A percentile compares a stretch with the other conserved stretches of the same genome.
Conservation (phyloP, 2,329 filamentous ascomycete genomes). For the Lachnellula hyalina region DNA sequence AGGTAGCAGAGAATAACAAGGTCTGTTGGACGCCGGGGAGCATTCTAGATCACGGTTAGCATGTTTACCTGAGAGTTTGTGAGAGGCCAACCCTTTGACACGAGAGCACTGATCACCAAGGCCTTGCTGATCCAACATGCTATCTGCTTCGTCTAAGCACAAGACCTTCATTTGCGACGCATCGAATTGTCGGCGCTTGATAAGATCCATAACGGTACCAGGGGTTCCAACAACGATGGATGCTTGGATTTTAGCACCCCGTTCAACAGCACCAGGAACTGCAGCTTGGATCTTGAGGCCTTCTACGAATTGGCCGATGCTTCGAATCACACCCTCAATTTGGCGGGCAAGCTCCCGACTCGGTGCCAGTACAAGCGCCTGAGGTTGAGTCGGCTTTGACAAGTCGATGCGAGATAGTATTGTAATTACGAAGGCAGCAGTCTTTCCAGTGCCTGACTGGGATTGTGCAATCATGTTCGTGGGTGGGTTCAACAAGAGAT, state of each 20-base stretch:
- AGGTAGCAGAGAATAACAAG: slow-evolving; percentile 91
- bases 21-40: slow-evolving; percentile 75
- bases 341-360: slow-evolving; percentile 93
- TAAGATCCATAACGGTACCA: slow-evolving; percentile 84
- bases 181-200: slow-evolving; percentile 72
- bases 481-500: slow-evolving; percentile 82
- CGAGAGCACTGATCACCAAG: slow-evolving; percentile 91
- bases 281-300: slow-evolving; percentile 73
- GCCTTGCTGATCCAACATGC: slow-evolving; percentile 96
- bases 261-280: slow-evolving; percentile 70
- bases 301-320: slow-evolving; percentile 79
- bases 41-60: slow-evolving; percentile 45
- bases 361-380: slow-evolving; percentile 84
- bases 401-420: slow-evolving; percentile 84
- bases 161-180: slow-evolving; percentile 68
- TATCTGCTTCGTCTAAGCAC: slow-evolving; percentile 95
- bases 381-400: slow-evolving; percentile 60
- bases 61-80: not conserved
- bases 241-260: slow-evolving; percentile 63
- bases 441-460: slow-evolving; percentile 98
- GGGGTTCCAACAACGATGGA: slow-evolving; percentile 90
- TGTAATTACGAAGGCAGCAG: slow-evolving; percentile 90
- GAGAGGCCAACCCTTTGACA: slow-evolving; percentile 69
- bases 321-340: slow-evolving; percentile 77
- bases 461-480: slow-evolving; percentile 96